Base-by-base conservation (phyloP, 2,329 filamentous ascomycete species). In the Xylaria sp. region DNA sequence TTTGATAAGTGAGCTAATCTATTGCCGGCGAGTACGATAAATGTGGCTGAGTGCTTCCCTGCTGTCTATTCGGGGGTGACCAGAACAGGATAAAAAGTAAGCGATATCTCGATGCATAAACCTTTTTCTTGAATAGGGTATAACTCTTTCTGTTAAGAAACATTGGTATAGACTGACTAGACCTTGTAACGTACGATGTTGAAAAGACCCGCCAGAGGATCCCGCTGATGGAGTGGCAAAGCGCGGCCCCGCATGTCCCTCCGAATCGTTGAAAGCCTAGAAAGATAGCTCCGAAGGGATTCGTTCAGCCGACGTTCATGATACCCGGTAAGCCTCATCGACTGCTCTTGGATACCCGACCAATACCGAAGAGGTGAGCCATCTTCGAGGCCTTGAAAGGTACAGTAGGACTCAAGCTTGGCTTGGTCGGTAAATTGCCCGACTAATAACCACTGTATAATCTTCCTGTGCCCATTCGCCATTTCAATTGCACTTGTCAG, bases 341-440 rank as follows among this genome's bases (percentile, higher is more conserved):
- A 33, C 8, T 42, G 12, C 28, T 47, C 15, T 38, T 33, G 6
- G 17, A 40, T 35, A n/a, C 57, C 57, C 6, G 50, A 54, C 57
- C 57, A 60, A 17, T 12, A 7, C 11, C 38, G 56, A 25, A 52
- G 19, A 9, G 50, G 19, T 7, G n/a, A 11, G 14, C 3, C 33
- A 17, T 21, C 17, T 3, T 21, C 33, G 17, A 50, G 3, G n/a
- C 54, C 57, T 33, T 60, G n/a, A 8, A n/a, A 21, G 25, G 12
- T 17, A 15, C 12, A 15, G 9, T 47, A n/a, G n/a, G n/a, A 43
- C n/a, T 55, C 49, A 1, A 60, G 33, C 17, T 60, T 60, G 8
- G 17, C 1, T 19, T 61, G 58, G 25, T 61, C 58, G 7, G 25
- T 56, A 14, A 61, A 61, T 51, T 50, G 58, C 15, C 45, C 52